A percentile compares a stretch with the other conserved stretches of the same genome.
Evolutionary conservation across 257 asterid genomes (phyloP).

Genomic region (Buddleja alternifolia): DNA sequence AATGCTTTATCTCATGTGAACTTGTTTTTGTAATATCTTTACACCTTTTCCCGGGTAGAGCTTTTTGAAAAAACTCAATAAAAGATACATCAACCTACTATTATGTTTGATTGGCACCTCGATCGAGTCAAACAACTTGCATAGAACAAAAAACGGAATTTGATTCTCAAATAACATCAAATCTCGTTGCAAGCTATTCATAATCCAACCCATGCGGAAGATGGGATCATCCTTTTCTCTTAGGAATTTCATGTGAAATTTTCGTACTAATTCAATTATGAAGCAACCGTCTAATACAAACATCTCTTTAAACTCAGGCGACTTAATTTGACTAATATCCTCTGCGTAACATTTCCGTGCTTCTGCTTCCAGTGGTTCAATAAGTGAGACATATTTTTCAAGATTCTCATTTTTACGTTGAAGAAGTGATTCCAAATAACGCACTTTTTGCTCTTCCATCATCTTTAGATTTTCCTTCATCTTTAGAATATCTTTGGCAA

Average conservation of each 20-base stretch:
- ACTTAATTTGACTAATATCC: neutral
- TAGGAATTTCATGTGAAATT: neutral
- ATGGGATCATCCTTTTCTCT: constrained; percentile 22
- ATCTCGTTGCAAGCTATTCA: constrained; percentile 31
- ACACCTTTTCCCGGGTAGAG: constrained; percentile 19
- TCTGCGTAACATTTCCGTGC: constrained; percentile 40
- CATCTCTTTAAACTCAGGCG: constrained; percentile 36
- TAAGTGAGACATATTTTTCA: constrained; percentile 9
- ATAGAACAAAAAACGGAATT: constrained; percentile 29
- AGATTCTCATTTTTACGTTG: neutral
- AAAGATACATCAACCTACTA: constrained; percentile 21
- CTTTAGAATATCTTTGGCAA: too few species aligned
- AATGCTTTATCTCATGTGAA: constrained; percentile 21
- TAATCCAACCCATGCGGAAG: constrained; percentile 32
- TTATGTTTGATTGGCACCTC: constrained; percentile 17
- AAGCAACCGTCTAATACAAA: constrained; percentile 49
- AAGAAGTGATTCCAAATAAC: constrained; percentile 29
- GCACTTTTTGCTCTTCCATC: constrained; percentile 45
- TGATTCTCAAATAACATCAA: constrained; percentile 48
- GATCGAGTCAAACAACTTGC: constrained; percentile 31
- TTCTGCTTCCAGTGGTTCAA: neutral
- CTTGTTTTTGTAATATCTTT: neutral
- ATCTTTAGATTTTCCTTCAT: constrained; percentile 2
- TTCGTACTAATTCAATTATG: constrained; percentile 31
- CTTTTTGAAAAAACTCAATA: constrained; percentile 6